Evolutionary conservation across 768 basidiomycete species (phyloP).

Genomic region (Agrocybe pediades): DNA sequence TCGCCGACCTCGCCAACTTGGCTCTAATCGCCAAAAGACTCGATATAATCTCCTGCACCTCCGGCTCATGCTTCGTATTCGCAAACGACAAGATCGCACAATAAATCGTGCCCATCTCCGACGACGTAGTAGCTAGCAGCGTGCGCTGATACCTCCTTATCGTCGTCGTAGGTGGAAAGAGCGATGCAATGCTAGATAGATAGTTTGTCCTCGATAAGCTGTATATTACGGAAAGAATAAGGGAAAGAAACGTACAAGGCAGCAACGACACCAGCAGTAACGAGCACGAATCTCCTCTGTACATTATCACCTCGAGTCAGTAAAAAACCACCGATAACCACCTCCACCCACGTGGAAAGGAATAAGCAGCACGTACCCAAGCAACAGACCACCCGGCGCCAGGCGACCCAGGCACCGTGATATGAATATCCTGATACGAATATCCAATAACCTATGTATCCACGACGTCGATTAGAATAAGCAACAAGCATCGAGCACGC

Average conservation of each 20-base stretch:
- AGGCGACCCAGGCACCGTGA: conserved; percentile 47
- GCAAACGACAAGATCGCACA: conserved; percentile 79
- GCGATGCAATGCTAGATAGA: conserved; percentile 57
- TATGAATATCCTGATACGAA: conserved; percentile 66
- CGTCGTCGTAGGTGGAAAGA: conserved; percentile 74
- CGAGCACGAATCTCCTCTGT: conserved; percentile 69
- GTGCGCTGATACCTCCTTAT: conserved; percentile 74
- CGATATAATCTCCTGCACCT: conserved; percentile 57
- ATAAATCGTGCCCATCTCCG: conserved; percentile 70
- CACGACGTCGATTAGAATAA: not conserved
- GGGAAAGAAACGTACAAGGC: conserved; percentile 59
- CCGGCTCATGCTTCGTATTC: conserved; percentile 51
- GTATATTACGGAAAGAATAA: no score
- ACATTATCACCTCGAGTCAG: not conserved
- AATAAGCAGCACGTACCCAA: conserved; percentile 60
- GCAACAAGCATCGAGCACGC: not conserved
- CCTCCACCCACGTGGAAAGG: not conserved
- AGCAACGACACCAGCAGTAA: conserved; percentile 69
- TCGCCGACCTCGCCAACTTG: conserved; percentile 66
- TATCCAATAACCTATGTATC: conserved; percentile 65
- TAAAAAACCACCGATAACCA: not conserved
- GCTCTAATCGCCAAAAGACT: conserved; percentile 73
- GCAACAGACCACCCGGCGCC: conserved; percentile 65
- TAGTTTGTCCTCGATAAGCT: no score
- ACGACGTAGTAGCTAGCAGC: conserved; percentile 65